phyloP scores from a whole-genome alignment of 192 early-diverging fungal genomes.

The Coemansia sp. region DNA sequence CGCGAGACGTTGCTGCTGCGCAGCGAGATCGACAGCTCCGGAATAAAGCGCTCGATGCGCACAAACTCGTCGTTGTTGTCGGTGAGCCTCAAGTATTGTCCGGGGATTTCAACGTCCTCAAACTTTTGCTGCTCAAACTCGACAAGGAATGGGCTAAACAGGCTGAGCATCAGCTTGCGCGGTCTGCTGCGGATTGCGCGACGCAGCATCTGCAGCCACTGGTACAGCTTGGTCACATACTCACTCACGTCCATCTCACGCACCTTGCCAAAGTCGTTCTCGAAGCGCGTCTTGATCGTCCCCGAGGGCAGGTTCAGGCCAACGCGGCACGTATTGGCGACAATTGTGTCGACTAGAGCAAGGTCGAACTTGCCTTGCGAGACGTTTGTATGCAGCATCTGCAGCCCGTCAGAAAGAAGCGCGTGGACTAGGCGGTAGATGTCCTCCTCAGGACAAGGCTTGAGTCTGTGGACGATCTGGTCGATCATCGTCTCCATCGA shows the following conservation, averaged over 20 bases:
- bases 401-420: conserved; percentile 85
- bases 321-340: conserved; percentile 77
- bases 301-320: conserved; percentile 83
- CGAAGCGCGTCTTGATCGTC: conserved; percentile 67
- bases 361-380: conserved; percentile 26
- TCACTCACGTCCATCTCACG: conserved; percentile 77
- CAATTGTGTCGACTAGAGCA: conserved; percentile 34
- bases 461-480: conserved; percentile 90
- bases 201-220: conserved; percentile 94
- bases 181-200: conserved; percentile 80
- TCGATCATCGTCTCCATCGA: conserved; percentile 99
- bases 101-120: conserved; percentile 98
- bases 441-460: conserved; percentile 95
- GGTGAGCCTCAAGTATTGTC: conserved; percentile 87
- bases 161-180: conserved; percentile 77
- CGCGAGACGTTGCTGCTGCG: conserved; percentile 73
- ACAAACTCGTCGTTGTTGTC: conserved; percentile 89
- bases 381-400: conserved; percentile 55
- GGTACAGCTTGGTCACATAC: conserved; percentile 82
- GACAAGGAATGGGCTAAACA: conserved; percentile 87
- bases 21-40: conserved; percentile 83
- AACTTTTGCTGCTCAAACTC: conserved; percentile 99
- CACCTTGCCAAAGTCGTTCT: conserved; percentile 86
- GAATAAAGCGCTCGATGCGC: conserved; percentile 91
- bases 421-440: conserved; percentile 95